Evolutionary conservation across 257 asterid genomes (phyloP), one percentile per base, ranked within the genome.

Genomic region (Craterostigma plantagineum): DNA sequence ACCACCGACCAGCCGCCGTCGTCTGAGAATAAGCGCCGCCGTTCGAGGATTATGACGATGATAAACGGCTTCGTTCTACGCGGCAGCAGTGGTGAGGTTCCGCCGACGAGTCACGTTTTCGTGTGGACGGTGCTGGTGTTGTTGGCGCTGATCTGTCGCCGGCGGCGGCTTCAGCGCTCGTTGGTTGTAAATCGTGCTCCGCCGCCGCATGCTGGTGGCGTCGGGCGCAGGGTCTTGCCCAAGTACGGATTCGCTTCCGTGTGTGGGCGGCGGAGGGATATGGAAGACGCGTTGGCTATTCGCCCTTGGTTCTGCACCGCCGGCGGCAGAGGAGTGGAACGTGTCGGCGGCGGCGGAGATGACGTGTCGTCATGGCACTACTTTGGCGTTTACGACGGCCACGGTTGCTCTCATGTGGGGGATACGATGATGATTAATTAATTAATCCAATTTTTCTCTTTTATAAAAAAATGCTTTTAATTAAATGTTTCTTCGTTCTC

Each of bases 341-440:
- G n/a, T n/a, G n/a, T n/a, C n/a, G n/a, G n/a, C n/a, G n/a, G n/a
- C 45, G 62, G 48, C 3, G 38, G 50, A 2, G 30, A 2, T 23
- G 30, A 23, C 30, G 30, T 23, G 30, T 2, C 30, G 30, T 23
- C 30, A 2, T 6, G 2, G 30, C 87, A 81, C 62, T 81, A 63
- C 46, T 81, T 60, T 10, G 92, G 66, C 11, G 94, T 81, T 7
- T 81, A 67, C 43, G 94, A 81, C 12, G 92, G 92, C 35, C 90
- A 81, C 33, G 94, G 94, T 6, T 81, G 94, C 68, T 77, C 94
- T 43, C 94, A 81, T 51, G 94, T 77, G 59, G 48, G 67, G 33
- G 11, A 14, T 30, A 17, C 18, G 5, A 45, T 37, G 36, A 36
- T 36, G 40, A 12, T 36, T 36, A 2, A 2, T 36, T 9, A 1